Conservation (phyloP, 176 grass and related monocot species). For the Hsuehochloa calcarea region DNA sequence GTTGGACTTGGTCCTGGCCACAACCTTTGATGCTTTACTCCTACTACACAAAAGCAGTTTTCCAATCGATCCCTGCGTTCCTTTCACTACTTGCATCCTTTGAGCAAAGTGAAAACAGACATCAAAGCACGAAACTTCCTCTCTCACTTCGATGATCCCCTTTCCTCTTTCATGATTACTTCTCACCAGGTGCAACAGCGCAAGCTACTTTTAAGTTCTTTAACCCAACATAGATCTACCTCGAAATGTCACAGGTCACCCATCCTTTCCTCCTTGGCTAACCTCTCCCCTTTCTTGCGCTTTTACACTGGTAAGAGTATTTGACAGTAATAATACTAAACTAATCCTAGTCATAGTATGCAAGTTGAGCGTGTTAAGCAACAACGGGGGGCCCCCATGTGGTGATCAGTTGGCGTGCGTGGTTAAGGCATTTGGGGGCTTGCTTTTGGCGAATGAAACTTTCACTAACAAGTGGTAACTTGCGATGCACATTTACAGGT, state of each 20-base stretch:
- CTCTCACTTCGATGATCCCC: constrained; percentile 22
- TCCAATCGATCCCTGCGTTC: not conserved
- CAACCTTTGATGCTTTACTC: not conserved
- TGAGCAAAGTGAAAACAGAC: constrained; percentile 19
- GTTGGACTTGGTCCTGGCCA: constrained; percentile 14
- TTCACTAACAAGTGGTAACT: not conserved
- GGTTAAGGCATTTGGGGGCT: not conserved
- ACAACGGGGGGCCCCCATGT: not conserved
- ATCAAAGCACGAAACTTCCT: constrained; percentile 41
- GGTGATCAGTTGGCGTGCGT: not conserved
- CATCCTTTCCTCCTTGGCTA: not conserved
- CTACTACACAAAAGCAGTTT: not conserved
- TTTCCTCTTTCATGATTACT: constrained; percentile 36
- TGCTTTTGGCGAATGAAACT: constrained; percentile 20
- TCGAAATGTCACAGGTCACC: not conserved
- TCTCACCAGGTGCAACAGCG: constrained; percentile 19
- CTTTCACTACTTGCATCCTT: constrained; percentile 32
- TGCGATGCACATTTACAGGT: not conserved
- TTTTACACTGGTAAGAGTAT: not conserved
- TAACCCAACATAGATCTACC: constrained; percentile 10
- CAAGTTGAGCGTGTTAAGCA: not conserved
- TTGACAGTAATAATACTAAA: not conserved
- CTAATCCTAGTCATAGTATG: not conserved
- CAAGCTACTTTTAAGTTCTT: not conserved
- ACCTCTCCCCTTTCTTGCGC: not conserved